phyloP scores from a whole-genome alignment of 495 filamentous ascomycete genomes.

The Aspergillus homomorphus region DNA sequence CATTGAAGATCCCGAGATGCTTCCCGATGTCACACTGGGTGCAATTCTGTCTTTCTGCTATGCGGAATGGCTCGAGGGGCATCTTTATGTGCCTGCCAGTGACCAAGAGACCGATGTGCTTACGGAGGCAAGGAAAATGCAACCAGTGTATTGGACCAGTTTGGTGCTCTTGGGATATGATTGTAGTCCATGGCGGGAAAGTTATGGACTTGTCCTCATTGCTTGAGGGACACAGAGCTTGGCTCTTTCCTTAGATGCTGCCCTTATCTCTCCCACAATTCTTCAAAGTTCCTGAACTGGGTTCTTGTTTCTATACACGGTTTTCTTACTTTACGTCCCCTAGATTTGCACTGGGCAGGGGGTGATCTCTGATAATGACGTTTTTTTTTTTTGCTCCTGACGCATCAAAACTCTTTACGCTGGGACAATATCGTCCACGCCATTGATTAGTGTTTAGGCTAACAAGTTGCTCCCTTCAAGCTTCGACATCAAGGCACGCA shows the following conservation, averaged over 20 bases:
- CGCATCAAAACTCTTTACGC: not conserved
- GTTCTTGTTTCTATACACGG: too few species aligned
- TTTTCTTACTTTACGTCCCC: too few species aligned
- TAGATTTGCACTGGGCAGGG: too few species aligned
- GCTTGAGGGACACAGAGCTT: not conserved
- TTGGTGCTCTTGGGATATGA: not conserved
- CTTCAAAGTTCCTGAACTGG: too few species aligned
- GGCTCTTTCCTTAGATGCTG: too few species aligned
- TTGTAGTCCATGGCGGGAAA: not conserved
- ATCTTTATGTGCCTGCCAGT: not conserved
- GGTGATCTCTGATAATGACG: not conserved
- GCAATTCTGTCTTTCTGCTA: too few species aligned
- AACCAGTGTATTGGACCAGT: not conserved
- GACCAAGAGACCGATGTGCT: not conserved
- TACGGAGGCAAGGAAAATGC: not conserved
- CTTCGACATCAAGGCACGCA: slow-evolving; percentile 34
- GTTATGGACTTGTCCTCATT: too few species aligned
- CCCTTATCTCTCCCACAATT: too few species aligned
- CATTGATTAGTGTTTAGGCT: slow-evolving; percentile 3
- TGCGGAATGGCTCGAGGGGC: not conserved
- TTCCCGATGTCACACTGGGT: not conserved
- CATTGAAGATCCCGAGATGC: not conserved
- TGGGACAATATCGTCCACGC: not conserved
- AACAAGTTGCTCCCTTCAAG: slow-evolving; percentile 24
- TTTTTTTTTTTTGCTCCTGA: not conserved